phyloP scores from a whole-genome alignment of 768 basidiomycete genomes.

The Lyophyllum decastes region DNA sequence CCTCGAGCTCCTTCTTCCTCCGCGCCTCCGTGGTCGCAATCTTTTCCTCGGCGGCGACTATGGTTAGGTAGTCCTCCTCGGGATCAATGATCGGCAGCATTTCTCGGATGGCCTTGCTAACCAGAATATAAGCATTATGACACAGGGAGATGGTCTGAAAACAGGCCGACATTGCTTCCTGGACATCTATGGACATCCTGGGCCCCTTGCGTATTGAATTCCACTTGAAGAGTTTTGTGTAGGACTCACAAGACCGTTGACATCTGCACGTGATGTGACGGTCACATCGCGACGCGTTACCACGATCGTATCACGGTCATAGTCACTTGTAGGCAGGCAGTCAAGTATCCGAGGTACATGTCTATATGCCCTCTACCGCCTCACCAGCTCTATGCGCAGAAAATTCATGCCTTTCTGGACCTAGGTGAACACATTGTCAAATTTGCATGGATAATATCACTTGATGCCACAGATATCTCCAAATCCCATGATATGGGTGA shows the following conservation, averaged over 20 bases:
- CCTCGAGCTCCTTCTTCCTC: conserved; percentile 69
- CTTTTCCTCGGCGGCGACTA: conserved; percentile 72
- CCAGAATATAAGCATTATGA: not conserved
- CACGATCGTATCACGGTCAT: too few relatives aligned
- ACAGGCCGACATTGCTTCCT: conserved; percentile 46
- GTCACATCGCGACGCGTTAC: not conserved
- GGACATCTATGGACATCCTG: conserved; percentile 40
- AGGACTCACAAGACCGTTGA: too few relatives aligned
- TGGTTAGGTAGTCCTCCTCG: conserved; percentile 76
- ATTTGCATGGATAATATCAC: too few relatives aligned
- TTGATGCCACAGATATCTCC: too few relatives aligned
- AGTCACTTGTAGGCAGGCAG: too few relatives aligned
- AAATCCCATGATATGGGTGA: too few relatives aligned
- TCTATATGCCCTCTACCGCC: too few relatives aligned
- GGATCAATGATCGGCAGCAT: conserved; percentile 77
- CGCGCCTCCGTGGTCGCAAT: conserved; percentile 57
- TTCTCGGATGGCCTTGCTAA: conserved; percentile 66
- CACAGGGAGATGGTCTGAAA: not conserved
- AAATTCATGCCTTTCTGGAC: too few relatives aligned
- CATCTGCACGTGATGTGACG: conserved; percentile 10
- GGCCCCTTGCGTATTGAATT: not conserved
- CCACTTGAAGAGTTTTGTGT: too few relatives aligned
- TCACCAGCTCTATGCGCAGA: too few relatives aligned
- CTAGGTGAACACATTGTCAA: too few relatives aligned
- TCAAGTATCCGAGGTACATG: too few relatives aligned